Conservation (phyloP, 768 basidiomycete species). For the Daedalea quercina region DNA sequence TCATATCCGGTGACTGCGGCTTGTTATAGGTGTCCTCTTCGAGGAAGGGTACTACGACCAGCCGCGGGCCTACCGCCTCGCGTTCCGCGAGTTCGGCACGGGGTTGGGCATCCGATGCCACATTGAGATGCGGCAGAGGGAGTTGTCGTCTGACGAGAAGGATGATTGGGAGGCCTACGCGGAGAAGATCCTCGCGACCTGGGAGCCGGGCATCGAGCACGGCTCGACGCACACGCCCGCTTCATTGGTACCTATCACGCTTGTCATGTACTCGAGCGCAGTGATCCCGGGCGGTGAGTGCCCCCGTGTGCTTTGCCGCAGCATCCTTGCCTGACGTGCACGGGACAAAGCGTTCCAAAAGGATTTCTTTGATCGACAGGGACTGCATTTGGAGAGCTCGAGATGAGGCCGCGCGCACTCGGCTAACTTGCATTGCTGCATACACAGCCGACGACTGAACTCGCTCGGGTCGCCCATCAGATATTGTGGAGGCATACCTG, state of each 20-base stretch:
- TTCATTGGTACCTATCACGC: constrained; percentile 16
- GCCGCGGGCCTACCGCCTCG: constrained; percentile 16
- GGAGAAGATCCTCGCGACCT: constrained; percentile 6
- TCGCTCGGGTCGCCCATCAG: too few species aligned
- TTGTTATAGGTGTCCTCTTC: constrained; percentile 6
- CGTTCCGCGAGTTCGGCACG: constrained; percentile 24
- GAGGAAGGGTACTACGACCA: constrained; percentile 18
- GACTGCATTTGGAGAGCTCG: too few species aligned
- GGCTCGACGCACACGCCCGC: neutral
- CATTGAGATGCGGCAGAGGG: neutral
- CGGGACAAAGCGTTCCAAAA: neutral
- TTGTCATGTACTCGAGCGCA: constrained; percentile 20
- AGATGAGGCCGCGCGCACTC: too few species aligned
- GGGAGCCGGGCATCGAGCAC: constrained; percentile 2
- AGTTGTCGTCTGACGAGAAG: constrained; percentile 3
- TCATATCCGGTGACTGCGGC: neutral
- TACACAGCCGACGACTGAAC: too few species aligned
- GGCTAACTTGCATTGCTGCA: too few species aligned
- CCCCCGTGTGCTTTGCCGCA: neutral
- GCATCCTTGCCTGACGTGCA: neutral
- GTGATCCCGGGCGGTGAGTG: constrained; percentile 19
- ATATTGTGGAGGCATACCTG: neutral
- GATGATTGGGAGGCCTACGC: constrained; percentile 9
- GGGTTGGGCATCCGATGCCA: constrained; percentile 18
- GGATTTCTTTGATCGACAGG: neutral